These are phyloP conservation scores for Trichoderma sp. DNA, from an alignment of 2,329 filamentous ascomycete genomes.

Conservation along the genomic window DNA sequence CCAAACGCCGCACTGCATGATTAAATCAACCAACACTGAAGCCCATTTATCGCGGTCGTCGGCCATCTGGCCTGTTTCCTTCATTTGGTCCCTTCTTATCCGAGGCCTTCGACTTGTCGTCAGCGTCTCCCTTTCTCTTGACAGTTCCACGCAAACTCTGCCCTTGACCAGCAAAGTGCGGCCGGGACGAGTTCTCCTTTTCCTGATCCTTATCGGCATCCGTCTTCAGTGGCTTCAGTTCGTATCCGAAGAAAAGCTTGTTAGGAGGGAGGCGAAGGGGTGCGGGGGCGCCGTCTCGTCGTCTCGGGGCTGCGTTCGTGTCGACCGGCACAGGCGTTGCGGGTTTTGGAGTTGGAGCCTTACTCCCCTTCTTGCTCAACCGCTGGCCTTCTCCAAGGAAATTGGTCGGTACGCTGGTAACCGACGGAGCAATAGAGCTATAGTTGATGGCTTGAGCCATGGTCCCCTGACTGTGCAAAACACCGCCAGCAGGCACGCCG, in stretches of 20 bases:
- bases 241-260: constrained; percentile 95
- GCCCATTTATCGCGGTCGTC: constrained; percentile 29
- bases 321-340: constrained; percentile 61
- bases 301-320: constrained; percentile 33
- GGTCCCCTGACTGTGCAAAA: constrained; percentile 78
- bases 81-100: constrained; percentile 47
- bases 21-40: not conserved
- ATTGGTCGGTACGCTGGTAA: constrained; percentile 68
- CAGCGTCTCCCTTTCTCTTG: constrained; percentile 65
- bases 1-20: constrained; percentile 8
- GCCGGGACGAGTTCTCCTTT: constrained; percentile 59
- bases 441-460: constrained; percentile 99
- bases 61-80: constrained; percentile 45
- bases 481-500: constrained; percentile 65
- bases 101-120: constrained; percentile 45
- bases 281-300: constrained; percentile 72
- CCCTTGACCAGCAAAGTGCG: constrained; percentile 80
- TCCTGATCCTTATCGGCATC: constrained; percentile 67
- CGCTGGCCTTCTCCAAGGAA: constrained; percentile 79
- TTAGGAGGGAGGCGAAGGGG: constrained; percentile 80
- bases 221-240: constrained; percentile 83
- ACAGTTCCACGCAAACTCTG: constrained; percentile 69
- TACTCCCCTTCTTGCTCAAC: constrained; percentile 78
- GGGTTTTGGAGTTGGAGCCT: constrained; percentile 61
- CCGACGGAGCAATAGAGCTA: constrained; percentile 76